Evolutionary conservation across 345 rosid genomes (phyloP).

Genomic region (Euphorbia tirucalli): DNA sequence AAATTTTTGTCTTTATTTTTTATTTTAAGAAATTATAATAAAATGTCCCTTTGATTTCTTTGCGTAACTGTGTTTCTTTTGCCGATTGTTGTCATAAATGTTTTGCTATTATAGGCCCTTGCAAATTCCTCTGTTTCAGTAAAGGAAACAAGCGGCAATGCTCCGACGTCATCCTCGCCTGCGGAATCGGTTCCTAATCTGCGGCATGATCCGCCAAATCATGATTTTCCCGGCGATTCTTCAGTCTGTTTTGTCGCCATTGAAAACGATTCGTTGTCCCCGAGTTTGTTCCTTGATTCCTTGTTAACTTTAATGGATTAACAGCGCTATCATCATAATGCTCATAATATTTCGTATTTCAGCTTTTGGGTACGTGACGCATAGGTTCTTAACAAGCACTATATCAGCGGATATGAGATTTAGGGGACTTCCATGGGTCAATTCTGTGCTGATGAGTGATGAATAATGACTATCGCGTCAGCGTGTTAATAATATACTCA

Average conservation of each 20-base stretch:
- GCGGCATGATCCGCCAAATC: slow-evolving; percentile 21
- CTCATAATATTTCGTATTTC: not conserved
- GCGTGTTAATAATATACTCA: not conserved
- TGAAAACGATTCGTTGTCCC: slow-evolving; percentile 28
- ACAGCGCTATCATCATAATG: no score
- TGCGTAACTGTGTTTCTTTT: not conserved
- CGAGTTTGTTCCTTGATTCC: slow-evolving; percentile 26
- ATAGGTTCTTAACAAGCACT: not conserved
- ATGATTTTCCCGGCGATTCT: slow-evolving; percentile 16
- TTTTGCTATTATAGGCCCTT: slow-evolving; percentile 26
- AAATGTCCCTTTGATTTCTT: not conserved
- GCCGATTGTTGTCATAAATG: not conserved
- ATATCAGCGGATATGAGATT: not conserved
- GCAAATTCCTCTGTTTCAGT: slow-evolving; percentile 27
- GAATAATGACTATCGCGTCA: not conserved
- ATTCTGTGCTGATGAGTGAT: not conserved
- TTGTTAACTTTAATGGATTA: not conserved
- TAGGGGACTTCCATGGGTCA: not conserved
- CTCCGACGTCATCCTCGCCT: slow-evolving; percentile 14
- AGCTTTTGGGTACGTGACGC: not conserved
- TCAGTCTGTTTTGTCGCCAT: slow-evolving; percentile 15
- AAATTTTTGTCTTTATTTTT: not conserved
- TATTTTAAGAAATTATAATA: slow-evolving; percentile 1
- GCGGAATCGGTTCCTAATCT: slow-evolving; percentile 17
- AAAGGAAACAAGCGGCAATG: slow-evolving; percentile 22